These are phyloP conservation scores for Ceratobasidium sp. DNA, from an alignment of 1,284 basidiomycete species.

Conservation along the genomic window DNA sequence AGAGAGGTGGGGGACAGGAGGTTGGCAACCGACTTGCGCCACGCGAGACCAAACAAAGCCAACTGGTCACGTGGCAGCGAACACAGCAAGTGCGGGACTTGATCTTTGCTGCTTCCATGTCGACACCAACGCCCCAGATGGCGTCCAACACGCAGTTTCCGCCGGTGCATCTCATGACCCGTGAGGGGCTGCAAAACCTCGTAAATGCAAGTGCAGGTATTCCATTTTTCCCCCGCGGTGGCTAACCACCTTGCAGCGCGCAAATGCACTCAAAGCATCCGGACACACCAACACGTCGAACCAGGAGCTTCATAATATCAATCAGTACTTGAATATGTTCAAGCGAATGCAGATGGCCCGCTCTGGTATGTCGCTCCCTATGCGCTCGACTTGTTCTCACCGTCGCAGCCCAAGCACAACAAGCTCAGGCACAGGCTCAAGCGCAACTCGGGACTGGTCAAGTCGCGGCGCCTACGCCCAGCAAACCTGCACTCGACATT, in stretches of 20 bases:
- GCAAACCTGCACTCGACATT: conserved; percentile 18
- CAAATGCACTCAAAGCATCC: conserved; percentile 50
- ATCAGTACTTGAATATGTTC: conserved; percentile 43
- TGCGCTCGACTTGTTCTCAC: too few relatives aligned
- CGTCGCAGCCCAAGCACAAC: neutral
- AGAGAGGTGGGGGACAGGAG: neutral
- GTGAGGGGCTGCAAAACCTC: conserved; percentile 17
- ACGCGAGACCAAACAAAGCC: conserved; percentile 5
- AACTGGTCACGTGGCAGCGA: conserved; percentile 15
- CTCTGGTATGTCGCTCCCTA: conserved; percentile 10
- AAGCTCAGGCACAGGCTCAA: conserved; percentile 17
- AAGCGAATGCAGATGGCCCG: conserved; percentile 46
- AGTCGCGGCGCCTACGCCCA: conserved; percentile 22
- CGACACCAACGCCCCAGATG: conserved; percentile 20
- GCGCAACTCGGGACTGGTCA: neutral
- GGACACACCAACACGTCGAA: conserved; percentile 51
- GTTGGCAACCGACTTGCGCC: conserved; percentile 18
- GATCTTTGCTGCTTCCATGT: neutral
- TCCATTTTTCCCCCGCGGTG: conserved; percentile 15
- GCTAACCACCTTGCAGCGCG: conserved; percentile 46
- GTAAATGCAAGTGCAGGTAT: conserved; percentile 1
- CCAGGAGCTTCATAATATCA: conserved; percentile 50
- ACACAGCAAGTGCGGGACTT: conserved; percentile 9
- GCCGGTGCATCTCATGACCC: conserved; percentile 25
- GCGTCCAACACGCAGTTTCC: conserved; percentile 17